Percentiles rank a stretch among this genome's conserved stretches.
These are phyloP conservation scores for grape (Vitis vinifera) DNA, from an alignment of 164 flowering plant genomes.

Conservation along the genomic window ASM3070453v1 NC_081818.1:15615501-15616000, in stretches of 20 bases:
- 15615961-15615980: too few species aligned
- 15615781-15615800: constrained; percentile 84
- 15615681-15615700: constrained; percentile 53
- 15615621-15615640: not conserved
- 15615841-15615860: constrained; percentile 17
- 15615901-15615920: not conserved
- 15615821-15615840: not conserved
- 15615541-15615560: constrained; percentile 7
- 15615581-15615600: constrained; percentile 25
- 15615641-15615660: constrained; percentile 2
- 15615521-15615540: constrained; percentile 37
- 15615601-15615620: constrained; percentile 15
- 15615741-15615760: not conserved
- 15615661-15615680: constrained; percentile 38
- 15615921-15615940: too few species aligned
- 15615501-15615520: constrained; percentile 52
- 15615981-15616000: too few species aligned
- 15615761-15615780: constrained; percentile 43
- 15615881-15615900: constrained; percentile 18
- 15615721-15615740: constrained; percentile 4
- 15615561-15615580: constrained; percentile 19
- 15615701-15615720: constrained; percentile 31
- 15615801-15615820: constrained; percentile 18
- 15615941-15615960: constrained; percentile 1
- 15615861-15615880: constrained; percentile 23